phyloP scores from a whole-genome alignment of 2,329 filamentous ascomycete genomes.

The Hymenoscyphus fraxineus region DNA sequence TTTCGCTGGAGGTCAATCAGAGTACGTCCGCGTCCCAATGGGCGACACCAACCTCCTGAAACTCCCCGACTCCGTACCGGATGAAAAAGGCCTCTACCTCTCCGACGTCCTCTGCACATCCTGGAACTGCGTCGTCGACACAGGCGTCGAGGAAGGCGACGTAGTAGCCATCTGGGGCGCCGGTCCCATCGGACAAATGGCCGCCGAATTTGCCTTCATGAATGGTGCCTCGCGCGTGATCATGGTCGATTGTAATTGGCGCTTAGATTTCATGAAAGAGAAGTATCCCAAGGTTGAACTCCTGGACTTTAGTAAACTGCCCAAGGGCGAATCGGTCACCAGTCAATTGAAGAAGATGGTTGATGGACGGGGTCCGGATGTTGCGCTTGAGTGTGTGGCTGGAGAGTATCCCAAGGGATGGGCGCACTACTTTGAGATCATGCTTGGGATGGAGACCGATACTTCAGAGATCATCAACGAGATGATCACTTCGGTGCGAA shows the following conservation, averaged over 20 bases:
- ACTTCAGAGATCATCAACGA: constrained; percentile 78
- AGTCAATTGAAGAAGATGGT: constrained; percentile 70
- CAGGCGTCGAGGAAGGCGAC: constrained; percentile 72
- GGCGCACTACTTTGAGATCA: constrained; percentile 54
- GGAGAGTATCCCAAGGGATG: constrained; percentile 61
- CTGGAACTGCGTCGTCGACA: constrained; percentile 81
- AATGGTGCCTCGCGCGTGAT: constrained; percentile 74
- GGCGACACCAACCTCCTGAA: constrained; percentile 78
- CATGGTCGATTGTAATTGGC: constrained; percentile 69
- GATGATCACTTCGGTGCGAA: constrained; percentile 70
- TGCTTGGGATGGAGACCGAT: constrained; percentile 72
- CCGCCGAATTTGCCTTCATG: constrained; percentile 67
- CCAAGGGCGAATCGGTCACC: constrained; percentile 64
- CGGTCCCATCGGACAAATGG: constrained; percentile 80
- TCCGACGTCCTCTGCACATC: constrained; percentile 77
- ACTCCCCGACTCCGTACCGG: constrained; percentile 73
- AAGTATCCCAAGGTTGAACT: constrained; percentile 64
- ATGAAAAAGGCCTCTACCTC: constrained; percentile 76
- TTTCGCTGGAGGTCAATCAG: constrained; percentile 82
- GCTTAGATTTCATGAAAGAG: constrained; percentile 64
- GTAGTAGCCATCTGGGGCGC: constrained; percentile 81
- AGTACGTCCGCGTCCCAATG: constrained; percentile 78
- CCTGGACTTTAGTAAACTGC: constrained; percentile 62
- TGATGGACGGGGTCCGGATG: constrained; percentile 69
- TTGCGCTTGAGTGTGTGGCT: constrained; percentile 63